Percentiles rank a stretch among this genome's conserved stretches.
Conservation (phyloP, 1,139 yeast species). For the Candida sanyaensis region DNA sequence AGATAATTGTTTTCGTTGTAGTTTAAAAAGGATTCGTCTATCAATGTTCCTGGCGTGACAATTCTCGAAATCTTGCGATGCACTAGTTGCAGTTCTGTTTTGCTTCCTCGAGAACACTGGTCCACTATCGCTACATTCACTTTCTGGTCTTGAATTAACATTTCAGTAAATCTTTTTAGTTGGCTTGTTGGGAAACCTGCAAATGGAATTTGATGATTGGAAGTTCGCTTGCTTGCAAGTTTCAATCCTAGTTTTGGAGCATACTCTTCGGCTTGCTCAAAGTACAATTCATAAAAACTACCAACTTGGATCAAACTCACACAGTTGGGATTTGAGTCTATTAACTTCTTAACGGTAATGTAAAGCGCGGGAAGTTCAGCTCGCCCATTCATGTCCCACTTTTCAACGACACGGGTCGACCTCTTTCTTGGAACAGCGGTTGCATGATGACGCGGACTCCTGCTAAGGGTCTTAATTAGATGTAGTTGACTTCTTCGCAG, state of each 20-base stretch:
- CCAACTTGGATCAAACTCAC: slow-evolving; percentile 88
- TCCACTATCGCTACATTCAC: slow-evolving; percentile 81
- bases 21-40: slow-evolving; percentile 83
- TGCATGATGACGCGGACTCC: neutral
- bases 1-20: slow-evolving; percentile 71
- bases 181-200: slow-evolving; percentile 86
- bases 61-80: slow-evolving; percentile 76
- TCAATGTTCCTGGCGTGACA: slow-evolving; percentile 89
- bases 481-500: neutral
- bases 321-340: slow-evolving; percentile 54
- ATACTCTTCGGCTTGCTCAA: slow-evolving; percentile 77
- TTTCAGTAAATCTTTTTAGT: slow-evolving; percentile 69
- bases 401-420: slow-evolving; percentile 3
- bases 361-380: slow-evolving; percentile 34
- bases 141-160: slow-evolving; percentile 68
- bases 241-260: slow-evolving; percentile 71
- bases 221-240: slow-evolving; percentile 43
- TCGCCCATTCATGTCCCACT: slow-evolving; percentile 29
- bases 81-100: slow-evolving; percentile 35
- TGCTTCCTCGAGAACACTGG: slow-evolving; percentile 46
- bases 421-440: neutral
- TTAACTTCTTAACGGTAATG: slow-evolving; percentile 33
- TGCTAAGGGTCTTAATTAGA: no score
- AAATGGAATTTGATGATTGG: slow-evolving; percentile 64
- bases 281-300: slow-evolving; percentile 85